phyloP scores from a whole-genome alignment of 2,329 filamentous ascomycete species.

The Fonsecaea nubica region DNA sequence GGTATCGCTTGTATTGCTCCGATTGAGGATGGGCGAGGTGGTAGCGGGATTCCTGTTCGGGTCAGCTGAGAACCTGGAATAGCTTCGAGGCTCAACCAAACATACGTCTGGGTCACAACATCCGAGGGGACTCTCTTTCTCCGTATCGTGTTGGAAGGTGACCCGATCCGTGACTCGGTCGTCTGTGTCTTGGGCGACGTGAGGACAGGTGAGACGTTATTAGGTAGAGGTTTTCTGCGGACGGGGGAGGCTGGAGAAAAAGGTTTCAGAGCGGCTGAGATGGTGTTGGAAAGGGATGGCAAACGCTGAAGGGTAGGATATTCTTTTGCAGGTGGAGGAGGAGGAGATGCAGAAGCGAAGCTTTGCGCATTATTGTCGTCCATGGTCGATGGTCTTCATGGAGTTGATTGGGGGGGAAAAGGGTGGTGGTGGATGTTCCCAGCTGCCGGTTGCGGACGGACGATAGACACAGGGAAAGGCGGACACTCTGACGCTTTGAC shows the following conservation, averaged over 20 bases:
- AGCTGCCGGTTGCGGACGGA: conserved; percentile 15
- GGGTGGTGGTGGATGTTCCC: conserved; percentile 20
- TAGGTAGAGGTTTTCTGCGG: conserved; percentile 62
- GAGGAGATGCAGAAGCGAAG: conserved; percentile 33
- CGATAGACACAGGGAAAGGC: conserved; percentile 15
- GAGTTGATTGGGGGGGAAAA: conserved; percentile 17
- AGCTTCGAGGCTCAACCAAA: not conserved
- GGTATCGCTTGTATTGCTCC: conserved; percentile 11
- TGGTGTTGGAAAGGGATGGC: conserved; percentile 28
- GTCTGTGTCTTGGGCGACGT: conserved; percentile 21
- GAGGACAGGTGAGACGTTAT: conserved; percentile 46
- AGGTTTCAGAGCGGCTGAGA: conserved; percentile 29
- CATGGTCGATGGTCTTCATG: conserved; percentile 24
- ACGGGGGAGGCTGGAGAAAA: conserved; percentile 47
- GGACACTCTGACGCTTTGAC: conserved; percentile 34
- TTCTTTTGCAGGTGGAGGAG: conserved; percentile 33
- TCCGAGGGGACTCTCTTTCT: conserved; percentile 15
- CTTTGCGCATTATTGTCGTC: conserved; percentile 29
- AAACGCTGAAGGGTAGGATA: conserved; percentile 30
- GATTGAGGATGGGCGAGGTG: conserved; percentile 7
- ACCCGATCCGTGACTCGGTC: conserved; percentile 31
- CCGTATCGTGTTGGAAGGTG: conserved; percentile 7
- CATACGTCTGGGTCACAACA: conserved; percentile 25
- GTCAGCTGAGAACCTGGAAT: conserved; percentile 10
- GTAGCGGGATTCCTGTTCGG: conserved; percentile 12